Conservation (phyloP, 2,329 filamentous ascomycete species). For the Ophiocordyceps australis region DNA sequence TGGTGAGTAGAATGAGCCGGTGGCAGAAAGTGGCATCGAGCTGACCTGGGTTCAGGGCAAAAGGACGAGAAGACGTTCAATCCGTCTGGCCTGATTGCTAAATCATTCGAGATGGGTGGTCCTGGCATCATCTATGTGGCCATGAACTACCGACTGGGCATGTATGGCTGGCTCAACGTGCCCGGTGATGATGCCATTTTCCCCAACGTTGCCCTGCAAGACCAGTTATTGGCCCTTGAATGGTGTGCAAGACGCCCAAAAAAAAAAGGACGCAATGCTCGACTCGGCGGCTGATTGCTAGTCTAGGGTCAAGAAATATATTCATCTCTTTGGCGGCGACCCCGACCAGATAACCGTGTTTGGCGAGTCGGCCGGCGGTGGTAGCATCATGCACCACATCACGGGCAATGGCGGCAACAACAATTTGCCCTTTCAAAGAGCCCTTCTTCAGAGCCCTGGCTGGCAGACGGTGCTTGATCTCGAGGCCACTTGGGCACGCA, state of each 20-base stretch:
- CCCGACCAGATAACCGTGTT: conserved; percentile 24
- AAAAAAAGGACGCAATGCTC: too few species aligned
- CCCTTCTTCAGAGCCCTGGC: conserved; percentile 16
- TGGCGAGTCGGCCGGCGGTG: conserved; percentile 28
- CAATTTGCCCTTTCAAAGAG: conserved; percentile 24
- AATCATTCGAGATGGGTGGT: conserved; percentile 6
- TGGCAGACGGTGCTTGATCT: conserved; percentile 1
- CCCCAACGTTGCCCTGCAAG: conserved; percentile 29
- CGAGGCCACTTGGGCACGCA: conserved; percentile 2
- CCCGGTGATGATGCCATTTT: conserved; percentile 13
- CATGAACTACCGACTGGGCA: conserved; percentile 21
- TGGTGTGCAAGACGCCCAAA: conserved; percentile 18
- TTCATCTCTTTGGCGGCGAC: conserved; percentile 30
- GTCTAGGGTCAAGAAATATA: conserved; percentile 22
- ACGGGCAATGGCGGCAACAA: conserved; percentile 22
- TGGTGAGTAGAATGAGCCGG: not conserved
- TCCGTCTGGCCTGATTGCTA: conserved; percentile 18
- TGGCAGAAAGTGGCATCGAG: not conserved
- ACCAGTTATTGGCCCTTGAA: conserved; percentile 26
- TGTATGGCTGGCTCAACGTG: conserved; percentile 26
- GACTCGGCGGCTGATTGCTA: not conserved
- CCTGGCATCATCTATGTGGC: conserved; percentile 20
- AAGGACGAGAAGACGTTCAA: conserved; percentile 14
- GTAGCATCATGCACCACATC: conserved; percentile 26
- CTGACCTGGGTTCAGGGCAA: conserved; percentile 1